Evolutionary conservation across 345 rosid species (phyloP).

Genomic region (Dimocarpus longan): DNA sequence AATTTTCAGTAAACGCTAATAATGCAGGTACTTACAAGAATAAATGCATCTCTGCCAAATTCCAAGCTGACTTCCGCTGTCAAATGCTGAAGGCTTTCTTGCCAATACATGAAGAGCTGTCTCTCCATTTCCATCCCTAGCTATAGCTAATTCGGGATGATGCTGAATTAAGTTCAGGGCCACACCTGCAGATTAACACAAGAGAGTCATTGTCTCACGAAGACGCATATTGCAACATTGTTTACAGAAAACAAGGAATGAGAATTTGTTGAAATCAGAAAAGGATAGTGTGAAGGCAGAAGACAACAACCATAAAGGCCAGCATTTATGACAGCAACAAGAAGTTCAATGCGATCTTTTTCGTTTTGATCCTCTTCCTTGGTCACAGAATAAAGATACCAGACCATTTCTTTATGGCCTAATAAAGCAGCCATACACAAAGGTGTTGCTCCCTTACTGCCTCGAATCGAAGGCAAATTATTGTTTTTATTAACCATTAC

Average conservation of each 20-base stretch:
- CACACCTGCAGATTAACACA: constrained; percentile 27
- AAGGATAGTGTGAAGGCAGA: neutral
- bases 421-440: constrained; percentile 38
- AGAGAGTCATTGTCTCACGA: neutral
- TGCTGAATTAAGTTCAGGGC: constrained; percentile 36
- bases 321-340: constrained; percentile 17
- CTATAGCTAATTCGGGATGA: constrained; percentile 38
- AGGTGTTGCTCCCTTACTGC: constrained; percentile 35
- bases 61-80: constrained; percentile 4
- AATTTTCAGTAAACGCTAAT: neutral
- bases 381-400: constrained; percentile 20
- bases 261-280: too few relatives aligned
- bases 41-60: constrained; percentile 25
- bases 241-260: neutral
- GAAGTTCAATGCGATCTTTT: constrained; percentile 16
- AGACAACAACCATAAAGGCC: constrained; percentile 19
- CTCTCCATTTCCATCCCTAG: constrained; percentile 26
- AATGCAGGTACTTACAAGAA: constrained; percentile 31
- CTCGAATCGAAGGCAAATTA: constrained; percentile 29
- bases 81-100: constrained; percentile 19
- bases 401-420: constrained; percentile 33
- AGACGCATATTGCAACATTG: neutral
- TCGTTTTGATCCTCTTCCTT: constrained; percentile 12
- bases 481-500: constrained; percentile 37
- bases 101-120: constrained; percentile 27